phyloP scores from a whole-genome alignment of 495 filamentous ascomycete species.

The Aspergillus homomorphus region DNA sequence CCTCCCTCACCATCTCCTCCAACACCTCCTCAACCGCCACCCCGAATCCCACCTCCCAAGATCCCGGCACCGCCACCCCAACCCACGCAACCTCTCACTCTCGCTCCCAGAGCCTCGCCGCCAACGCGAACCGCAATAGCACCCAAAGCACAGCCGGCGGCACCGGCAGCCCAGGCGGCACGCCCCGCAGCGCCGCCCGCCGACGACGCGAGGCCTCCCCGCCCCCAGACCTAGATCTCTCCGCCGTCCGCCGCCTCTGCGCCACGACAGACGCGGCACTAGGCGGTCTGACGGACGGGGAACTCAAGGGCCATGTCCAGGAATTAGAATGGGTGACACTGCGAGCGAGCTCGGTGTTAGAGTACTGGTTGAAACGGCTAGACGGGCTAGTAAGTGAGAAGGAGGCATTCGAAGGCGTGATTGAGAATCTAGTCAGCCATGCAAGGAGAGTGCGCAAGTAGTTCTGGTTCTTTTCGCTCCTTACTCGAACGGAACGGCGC shows the following conservation, averaged over 20 bases:
- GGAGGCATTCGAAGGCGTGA: conserved; percentile 95
- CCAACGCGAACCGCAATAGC: conserved; percentile 33
- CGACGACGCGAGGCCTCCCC: conserved; percentile 55
- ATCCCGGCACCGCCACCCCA: conserved; percentile 33
- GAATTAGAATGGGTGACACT: conserved; percentile 64
- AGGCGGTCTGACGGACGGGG: conserved; percentile 66
- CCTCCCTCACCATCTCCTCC: conserved; percentile 65
- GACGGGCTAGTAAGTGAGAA: conserved; percentile 86
- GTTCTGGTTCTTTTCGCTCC: too few species aligned
- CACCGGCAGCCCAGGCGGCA: conserved; percentile 33
- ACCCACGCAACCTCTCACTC: conserved; percentile 32
- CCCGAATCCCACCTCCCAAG: conserved; percentile 42
- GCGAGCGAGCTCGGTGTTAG: conserved; percentile 71
- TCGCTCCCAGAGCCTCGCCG: conserved; percentile 44
- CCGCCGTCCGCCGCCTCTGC: conserved; percentile 72
- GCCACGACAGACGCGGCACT: conserved; percentile 80
- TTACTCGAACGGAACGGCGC: too few species aligned
- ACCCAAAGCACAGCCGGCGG: conserved; percentile 26
- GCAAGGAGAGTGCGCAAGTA: conserved; percentile 81
- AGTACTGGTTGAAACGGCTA: conserved; percentile 82
- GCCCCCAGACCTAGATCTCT: conserved; percentile 75
- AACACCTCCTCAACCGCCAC: conserved; percentile 27
- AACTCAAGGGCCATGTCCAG: conserved; percentile 71
- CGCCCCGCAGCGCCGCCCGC: conserved; percentile 26
- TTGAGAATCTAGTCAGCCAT: conserved; percentile 96